A percentile compares a stretch with the other conserved stretches of the same genome.
Conservation (phyloP, 2,329 filamentous ascomycete genomes). For the Aspergillus hortae region DNA sequence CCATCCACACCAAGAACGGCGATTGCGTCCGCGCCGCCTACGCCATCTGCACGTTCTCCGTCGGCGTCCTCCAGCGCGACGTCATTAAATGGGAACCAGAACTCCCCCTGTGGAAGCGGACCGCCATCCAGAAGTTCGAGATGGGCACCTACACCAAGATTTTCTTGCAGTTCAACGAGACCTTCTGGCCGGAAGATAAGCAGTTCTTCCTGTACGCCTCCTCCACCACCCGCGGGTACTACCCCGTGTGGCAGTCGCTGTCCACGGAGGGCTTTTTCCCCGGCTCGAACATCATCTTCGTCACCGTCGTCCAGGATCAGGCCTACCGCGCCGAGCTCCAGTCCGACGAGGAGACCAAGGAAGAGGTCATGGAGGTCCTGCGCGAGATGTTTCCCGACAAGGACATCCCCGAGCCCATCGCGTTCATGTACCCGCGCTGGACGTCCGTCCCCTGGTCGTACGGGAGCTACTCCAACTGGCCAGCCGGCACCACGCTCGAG, state of each 20-base stretch:
- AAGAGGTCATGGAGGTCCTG: conserved; percentile 56
- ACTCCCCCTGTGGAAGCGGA: conserved; percentile 62
- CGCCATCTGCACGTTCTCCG: conserved; percentile 64
- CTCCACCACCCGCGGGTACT: conserved; percentile 48
- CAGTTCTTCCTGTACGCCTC: conserved; percentile 53
- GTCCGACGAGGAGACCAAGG: conserved; percentile 54
- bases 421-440: conserved; percentile 62
- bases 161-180: conserved; percentile 64
- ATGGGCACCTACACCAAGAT: conserved; percentile 73
- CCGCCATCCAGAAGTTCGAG: conserved; percentile 59
- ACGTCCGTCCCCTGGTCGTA: conserved; percentile 48
- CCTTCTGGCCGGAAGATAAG: conserved; percentile 59
- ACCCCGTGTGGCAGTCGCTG: conserved; percentile 63
- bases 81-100: conserved; percentile 56
- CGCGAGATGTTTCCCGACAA: conserved; percentile 60
- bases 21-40: conserved; percentile 58
- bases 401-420: conserved; percentile 56
- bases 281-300: conserved; percentile 63
- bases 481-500: conserved; percentile 58
- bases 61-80: conserved; percentile 64
- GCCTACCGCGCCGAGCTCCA: conserved; percentile 59
- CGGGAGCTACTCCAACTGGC: conserved; percentile 69
- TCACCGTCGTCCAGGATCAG: conserved; percentile 57
- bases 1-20: conserved; percentile 51
- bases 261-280: conserved; percentile 55